A percentile compares a stretch with the other conserved stretches of the same genome.
Evolutionary conservation across 2,329 filamentous ascomycete species (phyloP).

Genomic region (Microsporum ferrugineum): DNA sequence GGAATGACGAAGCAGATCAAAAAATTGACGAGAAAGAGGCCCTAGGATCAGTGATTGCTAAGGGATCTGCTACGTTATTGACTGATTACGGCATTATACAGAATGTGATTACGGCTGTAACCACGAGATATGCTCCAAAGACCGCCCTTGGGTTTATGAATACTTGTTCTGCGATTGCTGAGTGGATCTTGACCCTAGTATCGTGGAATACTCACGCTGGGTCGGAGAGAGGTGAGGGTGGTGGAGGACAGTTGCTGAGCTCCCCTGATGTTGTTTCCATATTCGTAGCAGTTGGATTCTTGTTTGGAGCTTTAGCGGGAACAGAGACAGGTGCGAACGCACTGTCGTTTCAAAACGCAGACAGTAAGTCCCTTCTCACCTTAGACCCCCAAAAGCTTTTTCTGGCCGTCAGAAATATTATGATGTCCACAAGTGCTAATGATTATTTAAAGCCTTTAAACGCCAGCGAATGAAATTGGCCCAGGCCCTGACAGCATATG

Average conservation of each 20-base stretch:
- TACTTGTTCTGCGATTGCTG: constrained; percentile 24
- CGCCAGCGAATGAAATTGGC: constrained; percentile 28
- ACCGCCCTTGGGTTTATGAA: constrained; percentile 22
- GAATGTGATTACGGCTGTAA: constrained; percentile 31
- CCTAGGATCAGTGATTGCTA: background rate
- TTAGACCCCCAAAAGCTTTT: background rate
- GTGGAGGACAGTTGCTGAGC: constrained; percentile 19
- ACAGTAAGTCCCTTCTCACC: constrained; percentile 19
- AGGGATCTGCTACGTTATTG: constrained; percentile 25
- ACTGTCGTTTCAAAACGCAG: constrained; percentile 25
- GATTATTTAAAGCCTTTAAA: background rate
- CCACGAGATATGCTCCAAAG: constrained; percentile 25
- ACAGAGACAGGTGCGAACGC: constrained; percentile 27
- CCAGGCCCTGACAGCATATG: constrained; percentile 29
- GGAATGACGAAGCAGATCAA: background rate
- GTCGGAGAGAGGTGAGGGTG: constrained; percentile 13
- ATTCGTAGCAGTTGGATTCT: constrained; percentile 33
- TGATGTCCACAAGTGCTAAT: background rate
- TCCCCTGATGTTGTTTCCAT: constrained; percentile 26
- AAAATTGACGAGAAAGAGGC: background rate
- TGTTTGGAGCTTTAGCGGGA: constrained; percentile 30
- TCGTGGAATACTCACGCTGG: constrained; percentile 24
- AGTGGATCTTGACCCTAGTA: constrained; percentile 32
- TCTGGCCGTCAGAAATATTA: background rate
- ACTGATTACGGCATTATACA: constrained; percentile 34